These are phyloP conservation scores for Dujonia santamariae DNA, from an alignment of 1,139 yeast species.

Conservation along the genomic window DNA sequence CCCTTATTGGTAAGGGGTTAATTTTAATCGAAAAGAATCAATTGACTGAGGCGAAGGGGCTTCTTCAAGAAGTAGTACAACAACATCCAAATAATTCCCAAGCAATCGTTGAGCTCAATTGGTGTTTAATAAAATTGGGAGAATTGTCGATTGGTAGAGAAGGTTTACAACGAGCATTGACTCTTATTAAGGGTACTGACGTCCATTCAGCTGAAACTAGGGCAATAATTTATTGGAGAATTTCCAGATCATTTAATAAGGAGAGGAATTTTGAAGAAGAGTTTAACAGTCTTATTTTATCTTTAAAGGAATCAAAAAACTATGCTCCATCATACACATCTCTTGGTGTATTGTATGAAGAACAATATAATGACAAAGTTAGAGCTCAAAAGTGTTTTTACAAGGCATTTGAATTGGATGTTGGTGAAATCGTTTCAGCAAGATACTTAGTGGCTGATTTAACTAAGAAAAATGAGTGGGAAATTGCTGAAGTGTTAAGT, in stretches of 20 bases:
- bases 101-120: constrained; percentile 69
- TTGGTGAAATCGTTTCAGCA: constrained; percentile 74
- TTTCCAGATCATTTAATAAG: constrained; percentile 53
- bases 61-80: constrained; percentile 50
- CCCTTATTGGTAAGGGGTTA: constrained; percentile 79
- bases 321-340: constrained; percentile 79
- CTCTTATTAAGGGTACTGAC: constrained; percentile 46
- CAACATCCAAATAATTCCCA: constrained; percentile 53
- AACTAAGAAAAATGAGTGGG: constrained; percentile 74
- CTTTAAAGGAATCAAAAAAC: constrained; percentile 61
- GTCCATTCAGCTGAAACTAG: constrained; percentile 51
- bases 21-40: constrained; percentile 68
- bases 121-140: constrained; percentile 68
- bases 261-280: constrained; percentile 22
- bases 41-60: constrained; percentile 46
- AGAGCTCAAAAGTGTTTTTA: constrained; percentile 86
- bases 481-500: constrained; percentile 74
- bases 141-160: constrained; percentile 53
- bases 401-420: constrained; percentile 85
- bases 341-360: constrained; percentile 68
- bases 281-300: constrained; percentile 54
- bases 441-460: constrained; percentile 66
- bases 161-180: constrained; percentile 44
- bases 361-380: constrained; percentile 52
- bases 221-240: constrained; percentile 67